Evolutionary conservation across 225 moss, liverwort and hornwort genomes (phyloP).

Genomic region (Marchantia polymorpha): DNA sequence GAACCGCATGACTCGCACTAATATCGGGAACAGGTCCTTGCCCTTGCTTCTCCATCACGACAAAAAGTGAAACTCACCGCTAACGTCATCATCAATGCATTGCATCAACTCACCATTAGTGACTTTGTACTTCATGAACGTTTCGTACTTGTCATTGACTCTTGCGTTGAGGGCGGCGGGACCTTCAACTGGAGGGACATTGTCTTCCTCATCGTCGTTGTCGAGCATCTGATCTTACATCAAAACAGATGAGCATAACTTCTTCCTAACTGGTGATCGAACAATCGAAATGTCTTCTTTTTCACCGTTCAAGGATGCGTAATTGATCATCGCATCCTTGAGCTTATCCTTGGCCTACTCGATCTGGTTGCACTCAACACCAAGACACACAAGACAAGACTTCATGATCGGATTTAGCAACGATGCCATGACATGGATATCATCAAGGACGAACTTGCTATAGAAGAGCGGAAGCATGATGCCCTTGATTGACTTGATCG

Average conservation of each 20-base stretch:
- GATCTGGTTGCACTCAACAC: no score
- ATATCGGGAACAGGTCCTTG: background rate
- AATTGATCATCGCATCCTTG: slow-evolving; percentile 11
- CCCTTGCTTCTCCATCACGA: background rate
- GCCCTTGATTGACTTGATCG: no score
- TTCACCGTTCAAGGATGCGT: background rate
- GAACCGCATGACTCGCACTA: background rate
- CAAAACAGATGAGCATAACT: background rate
- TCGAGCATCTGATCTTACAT: no score
- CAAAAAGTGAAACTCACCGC: background rate
- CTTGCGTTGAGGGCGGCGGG: background rate
- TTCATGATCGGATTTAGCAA: no score
- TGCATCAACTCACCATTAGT: background rate
- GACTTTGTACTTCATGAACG: no score
- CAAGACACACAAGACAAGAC: no score
- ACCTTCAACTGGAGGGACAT: background rate
- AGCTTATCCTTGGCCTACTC: slow-evolving; percentile 1
- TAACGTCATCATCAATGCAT: background rate
- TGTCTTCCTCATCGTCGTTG: slow-evolving; percentile 2
- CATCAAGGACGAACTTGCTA: no score
- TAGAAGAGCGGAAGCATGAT: no score
- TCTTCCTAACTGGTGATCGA: background rate
- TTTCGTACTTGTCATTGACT: no score
- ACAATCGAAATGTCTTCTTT: background rate
- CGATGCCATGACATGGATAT: no score